A percentile compares a stretch with the other conserved stretches of the same genome.
Conservation (phyloP, 1,139 yeast species). For the Suhomyces chickasaworum region DNA sequence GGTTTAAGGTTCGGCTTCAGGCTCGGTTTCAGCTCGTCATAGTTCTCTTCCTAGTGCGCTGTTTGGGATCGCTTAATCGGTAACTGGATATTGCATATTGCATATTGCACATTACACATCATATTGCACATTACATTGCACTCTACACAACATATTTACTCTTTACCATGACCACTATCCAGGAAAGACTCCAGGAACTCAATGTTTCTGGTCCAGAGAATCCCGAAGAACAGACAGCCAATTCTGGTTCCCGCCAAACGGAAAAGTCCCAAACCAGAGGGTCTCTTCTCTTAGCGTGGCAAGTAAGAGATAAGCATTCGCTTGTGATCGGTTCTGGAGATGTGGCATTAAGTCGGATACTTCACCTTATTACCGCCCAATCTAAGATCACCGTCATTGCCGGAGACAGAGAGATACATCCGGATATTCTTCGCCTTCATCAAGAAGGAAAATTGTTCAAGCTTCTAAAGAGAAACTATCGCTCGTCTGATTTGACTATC, state of each 20-base stretch:
- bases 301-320: conserved; percentile 63
- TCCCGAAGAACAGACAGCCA: background rate
- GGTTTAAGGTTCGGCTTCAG: no score
- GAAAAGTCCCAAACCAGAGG: conserved; percentile 35
- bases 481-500: conserved; percentile 49
- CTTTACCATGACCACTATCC: conserved; percentile 3
- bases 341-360: conserved; percentile 72
- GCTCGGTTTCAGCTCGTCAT: no score
- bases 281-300: conserved; percentile 73
- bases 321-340: conserved; percentile 82
- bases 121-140: background rate
- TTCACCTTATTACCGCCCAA: conserved; percentile 66
- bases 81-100: no score
- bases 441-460: conserved; percentile 45
- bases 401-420: conserved; percentile 46
- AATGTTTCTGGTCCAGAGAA: background rate
- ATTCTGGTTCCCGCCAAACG: background rate
- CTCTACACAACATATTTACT: no score
- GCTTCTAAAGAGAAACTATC: conserved; percentile 44
- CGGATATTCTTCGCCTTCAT: conserved; percentile 41
- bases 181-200: conserved; percentile 1
- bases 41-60: no score
- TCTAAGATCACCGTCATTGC: conserved; percentile 72
- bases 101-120: background rate
- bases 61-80: no score